Conservation (phyloP, 352 stramenopile species). For the Phytophthora sp. region DNA sequence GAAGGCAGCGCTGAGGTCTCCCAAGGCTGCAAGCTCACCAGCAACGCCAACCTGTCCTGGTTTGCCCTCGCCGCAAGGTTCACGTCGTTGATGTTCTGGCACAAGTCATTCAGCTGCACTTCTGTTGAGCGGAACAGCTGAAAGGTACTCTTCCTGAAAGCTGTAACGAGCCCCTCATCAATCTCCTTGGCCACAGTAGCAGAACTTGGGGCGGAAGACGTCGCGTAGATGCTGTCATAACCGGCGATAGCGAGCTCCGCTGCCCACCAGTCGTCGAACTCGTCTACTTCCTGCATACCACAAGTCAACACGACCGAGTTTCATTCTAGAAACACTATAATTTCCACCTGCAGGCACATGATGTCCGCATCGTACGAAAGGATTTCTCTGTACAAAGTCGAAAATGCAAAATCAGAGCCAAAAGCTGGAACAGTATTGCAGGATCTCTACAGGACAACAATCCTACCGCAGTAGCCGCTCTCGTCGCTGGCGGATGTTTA, state of each 20-base stretch:
- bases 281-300: conserved; percentile 75
- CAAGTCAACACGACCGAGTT: not conserved
- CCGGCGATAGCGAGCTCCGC: conserved; percentile 59
- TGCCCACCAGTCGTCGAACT: conserved; percentile 89
- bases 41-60: conserved; percentile 77
- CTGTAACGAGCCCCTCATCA: conserved; percentile 82
- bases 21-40: conserved; percentile 85
- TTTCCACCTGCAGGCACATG: conserved; percentile 86
- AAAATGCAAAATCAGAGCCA: not conserved
- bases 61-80: conserved; percentile 53
- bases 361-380: conserved; percentile 82
- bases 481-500: conserved; percentile 63
- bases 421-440: not conserved
- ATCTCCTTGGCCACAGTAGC: conserved; percentile 30
- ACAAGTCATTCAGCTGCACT: conserved; percentile 69
- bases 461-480: conserved; percentile 58
- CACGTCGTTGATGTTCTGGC: conserved; percentile 38
- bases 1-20: conserved; percentile 69
- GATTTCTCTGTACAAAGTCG: conserved; percentile 55
- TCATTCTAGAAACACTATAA: too few relatives aligned
- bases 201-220: conserved; percentile 6
- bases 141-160: conserved; percentile 75
- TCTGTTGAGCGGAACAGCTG: conserved; percentile 74
- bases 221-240: conserved; percentile 84
- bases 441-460: not conserved